A percentile compares a stretch with the other conserved stretches of the same genome.
phyloP scores from a whole-genome alignment of 2,329 filamentous ascomycete genomes.

The Ophiostoma sp. region DNA sequence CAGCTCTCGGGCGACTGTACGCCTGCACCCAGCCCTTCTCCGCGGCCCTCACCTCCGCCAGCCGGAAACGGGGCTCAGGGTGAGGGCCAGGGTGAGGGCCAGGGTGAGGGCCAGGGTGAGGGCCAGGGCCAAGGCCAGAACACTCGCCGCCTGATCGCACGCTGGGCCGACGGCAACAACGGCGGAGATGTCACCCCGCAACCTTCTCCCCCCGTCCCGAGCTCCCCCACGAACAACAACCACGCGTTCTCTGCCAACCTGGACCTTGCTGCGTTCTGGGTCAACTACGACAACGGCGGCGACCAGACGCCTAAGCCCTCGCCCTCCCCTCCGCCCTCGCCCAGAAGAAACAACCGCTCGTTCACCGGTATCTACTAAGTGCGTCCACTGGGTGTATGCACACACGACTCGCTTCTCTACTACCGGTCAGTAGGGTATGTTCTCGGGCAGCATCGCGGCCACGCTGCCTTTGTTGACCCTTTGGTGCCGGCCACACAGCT shows the following conservation, averaged over 20 bases:
- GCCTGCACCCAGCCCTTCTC: no score
- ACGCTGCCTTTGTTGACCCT: not conserved
- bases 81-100: not conserved
- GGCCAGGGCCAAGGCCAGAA: not conserved
- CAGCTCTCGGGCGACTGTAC: not conserved
- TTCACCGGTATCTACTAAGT: no score
- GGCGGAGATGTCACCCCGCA: not conserved
- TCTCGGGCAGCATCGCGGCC: not conserved
- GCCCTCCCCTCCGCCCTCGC: no score
- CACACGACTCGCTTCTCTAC: not conserved
- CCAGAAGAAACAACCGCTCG: no score
- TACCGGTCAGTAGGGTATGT: not conserved
- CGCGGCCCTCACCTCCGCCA: no score
- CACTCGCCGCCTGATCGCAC: not conserved
- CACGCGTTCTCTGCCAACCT: no score
- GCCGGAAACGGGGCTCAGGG: not conserved
- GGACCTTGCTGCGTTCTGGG: no score
- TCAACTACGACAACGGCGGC: no score
- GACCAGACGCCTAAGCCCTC: no score
- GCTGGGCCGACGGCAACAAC: not conserved
- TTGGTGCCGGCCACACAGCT: not conserved
- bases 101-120: not conserved
- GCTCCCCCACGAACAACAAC: not conserved
- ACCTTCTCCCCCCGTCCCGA: not conserved
- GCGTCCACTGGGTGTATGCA: no score